Evolutionary conservation across 352 stramenopile genomes (phyloP), one percentile per base, ranked within the genome.

Genomic region (Salisapilia sapeloensis): DNA sequence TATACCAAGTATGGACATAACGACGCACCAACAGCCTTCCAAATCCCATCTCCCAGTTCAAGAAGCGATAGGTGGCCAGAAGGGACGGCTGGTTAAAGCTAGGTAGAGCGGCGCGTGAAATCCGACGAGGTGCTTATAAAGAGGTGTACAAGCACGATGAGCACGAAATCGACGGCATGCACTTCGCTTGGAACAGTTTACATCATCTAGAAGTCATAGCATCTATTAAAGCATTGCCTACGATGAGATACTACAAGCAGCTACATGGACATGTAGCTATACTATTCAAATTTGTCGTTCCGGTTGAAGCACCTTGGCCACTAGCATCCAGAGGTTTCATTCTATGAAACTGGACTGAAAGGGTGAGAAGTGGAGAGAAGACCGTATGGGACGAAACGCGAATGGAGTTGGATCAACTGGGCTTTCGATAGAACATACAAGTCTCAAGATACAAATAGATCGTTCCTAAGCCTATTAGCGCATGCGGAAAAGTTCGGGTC

Each of bases 111-210:
- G 85, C 96, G 11, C 92, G 93, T 48, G 84, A 82, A 27, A 95
- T 97, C 40, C 77, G 90, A 29, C 56, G 57, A 19, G 74, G 80
- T 26, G 81, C 78, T 1, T 87, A 81, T 36, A 51, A 60, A 24
- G 27, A 56, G 12, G 90, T 95, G 52, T 70, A 95, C 5, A 75
- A 77, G 14, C 43, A 52, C 1, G 55, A 75, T 35, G 56, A 57
- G 8, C 44, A 66, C 9, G 60, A 91, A 81, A n/a, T n/a, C n/a
- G n/a, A n/a, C n/a, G n/a, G n/a, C n/a, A n/a, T n/a, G n/a, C n/a
- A n/a, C n/a, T 97, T 97, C 47, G 57, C 94, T 18, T 97, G 90
- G 90, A 89, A 78, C 35, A 58, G 64, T 19, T 42, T 70, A 43
- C 56, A 84, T 23, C 63, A 64, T 0, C 21, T 84, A 1, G 57